phyloP scores from a whole-genome alignment of 78 protist genomes.

The Cavenderia fasciculata region DNA sequence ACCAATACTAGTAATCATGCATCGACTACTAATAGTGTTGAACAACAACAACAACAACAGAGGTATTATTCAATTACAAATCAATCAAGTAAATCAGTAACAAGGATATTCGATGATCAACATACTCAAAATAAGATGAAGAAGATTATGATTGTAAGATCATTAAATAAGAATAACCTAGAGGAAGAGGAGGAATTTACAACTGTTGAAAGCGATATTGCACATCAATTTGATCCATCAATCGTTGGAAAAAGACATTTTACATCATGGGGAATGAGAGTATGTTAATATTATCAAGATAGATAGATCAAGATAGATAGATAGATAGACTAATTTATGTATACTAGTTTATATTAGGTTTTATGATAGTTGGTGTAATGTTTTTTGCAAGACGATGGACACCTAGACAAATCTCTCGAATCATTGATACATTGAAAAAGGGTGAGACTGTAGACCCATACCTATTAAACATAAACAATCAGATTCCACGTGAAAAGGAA shows the following conservation, averaged over 20 bases:
- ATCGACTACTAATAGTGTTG: too few relatives aligned
- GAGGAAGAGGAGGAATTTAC: too few relatives aligned
- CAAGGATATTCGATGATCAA: too few relatives aligned
- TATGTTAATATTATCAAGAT: background rate
- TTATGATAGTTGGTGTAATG: slow-evolving; percentile 61
- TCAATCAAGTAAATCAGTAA: too few relatives aligned
- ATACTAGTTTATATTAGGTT: slow-evolving; percentile 60
- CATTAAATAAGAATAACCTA: too few relatives aligned
- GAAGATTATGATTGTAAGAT: too few relatives aligned
- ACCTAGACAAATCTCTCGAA: slow-evolving; percentile 57
- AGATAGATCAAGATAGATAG: background rate
- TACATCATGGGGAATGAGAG: slow-evolving; percentile 15
- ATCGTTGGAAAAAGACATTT: background rate
- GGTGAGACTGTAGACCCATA: background rate
- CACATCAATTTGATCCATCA: too few relatives aligned
- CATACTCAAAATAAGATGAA: too few relatives aligned
- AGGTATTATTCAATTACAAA: too few relatives aligned
- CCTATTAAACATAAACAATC: background rate
- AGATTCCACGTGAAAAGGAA: slow-evolving; percentile 25
- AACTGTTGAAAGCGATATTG: too few relatives aligned
- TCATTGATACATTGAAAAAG: slow-evolving; percentile 29
- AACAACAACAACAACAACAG: too few relatives aligned
- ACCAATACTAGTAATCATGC: too few relatives aligned
- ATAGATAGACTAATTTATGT: background rate
- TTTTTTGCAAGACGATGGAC: slow-evolving; percentile 70